These are phyloP conservation scores for Clonostachys sp. DNA, from an alignment of 2,329 filamentous ascomycete genomes.

Conservation along the genomic window DNA sequence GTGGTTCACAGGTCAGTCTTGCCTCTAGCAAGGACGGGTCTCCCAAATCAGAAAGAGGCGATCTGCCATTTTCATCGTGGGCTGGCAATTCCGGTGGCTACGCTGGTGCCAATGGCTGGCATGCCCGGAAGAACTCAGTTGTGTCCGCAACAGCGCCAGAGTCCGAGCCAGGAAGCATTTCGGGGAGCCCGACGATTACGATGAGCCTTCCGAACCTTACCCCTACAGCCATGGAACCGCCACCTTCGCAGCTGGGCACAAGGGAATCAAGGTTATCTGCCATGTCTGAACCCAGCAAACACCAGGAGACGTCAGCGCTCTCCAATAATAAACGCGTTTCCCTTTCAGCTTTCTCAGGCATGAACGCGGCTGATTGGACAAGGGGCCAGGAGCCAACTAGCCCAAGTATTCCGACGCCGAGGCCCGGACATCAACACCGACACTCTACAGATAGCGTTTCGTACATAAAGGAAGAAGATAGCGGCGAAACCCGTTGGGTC, in stretches of 20 bases:
- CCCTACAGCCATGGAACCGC: not conserved
- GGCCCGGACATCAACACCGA: conserved; percentile 42
- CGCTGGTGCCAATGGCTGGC: not conserved
- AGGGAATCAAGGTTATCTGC: conserved; percentile 1
- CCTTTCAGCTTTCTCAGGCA: conserved; percentile 9
- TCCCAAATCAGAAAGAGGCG: conserved; percentile 42
- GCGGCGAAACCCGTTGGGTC: conserved; percentile 60
- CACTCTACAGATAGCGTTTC: conserved; percentile 65
- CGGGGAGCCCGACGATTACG: conserved; percentile 48
- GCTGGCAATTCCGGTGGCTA: conserved; percentile 4
- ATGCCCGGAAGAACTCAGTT: conserved; percentile 41
- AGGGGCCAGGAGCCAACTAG: conserved; percentile 1
- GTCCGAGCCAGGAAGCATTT: conserved; percentile 37
- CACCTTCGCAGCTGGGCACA: too few species aligned
- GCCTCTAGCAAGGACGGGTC: conserved; percentile 48
- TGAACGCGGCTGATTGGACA: not conserved
- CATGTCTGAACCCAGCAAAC: conserved; percentile 5
- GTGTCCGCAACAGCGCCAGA: conserved; percentile 44
- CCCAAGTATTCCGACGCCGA: conserved; percentile 1
- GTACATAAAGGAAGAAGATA: conserved; percentile 61
- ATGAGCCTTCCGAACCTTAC: conserved; percentile 1
- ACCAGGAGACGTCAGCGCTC: not conserved
- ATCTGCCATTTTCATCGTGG: conserved; percentile 39
- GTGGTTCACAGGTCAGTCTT: conserved; percentile 69
- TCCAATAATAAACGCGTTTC: not conserved